Base-by-base conservation (phyloP, 1,284 basidiomycete genomes). In the Moniliophthora roreri region DNA sequence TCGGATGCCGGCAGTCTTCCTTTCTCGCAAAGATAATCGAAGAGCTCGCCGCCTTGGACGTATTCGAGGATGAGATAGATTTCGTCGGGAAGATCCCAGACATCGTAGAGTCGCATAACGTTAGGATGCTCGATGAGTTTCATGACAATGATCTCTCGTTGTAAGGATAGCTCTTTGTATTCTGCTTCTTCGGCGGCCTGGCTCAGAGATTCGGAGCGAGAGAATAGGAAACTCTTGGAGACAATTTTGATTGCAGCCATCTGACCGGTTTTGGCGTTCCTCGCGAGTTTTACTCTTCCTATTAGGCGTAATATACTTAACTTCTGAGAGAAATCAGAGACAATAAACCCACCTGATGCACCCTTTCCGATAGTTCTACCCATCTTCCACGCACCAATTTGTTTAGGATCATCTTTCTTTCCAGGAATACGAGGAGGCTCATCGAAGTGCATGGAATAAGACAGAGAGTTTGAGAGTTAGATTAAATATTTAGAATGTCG, bases 71-170 rank as follows among this genome's bases (percentile, higher is more conserved):
- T 89, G 55, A 99, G 87, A 69, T 84, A 96, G 61, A 98, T 83
- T 59, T 95, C 89, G 48, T 85, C 85, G 3, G 88, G 90, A 0
- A 94, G 97, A 74, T 99, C 95, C 90, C 94, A 98, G 56, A 99
- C 96, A 66, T 99, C 96, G 75, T 95, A 96, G 39, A 99, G 81
- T 49, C 87, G 88, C 78, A 93, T 83, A 58, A 99, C 86, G 70
- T 98, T 98, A 1, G 96, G 95, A 67, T 99, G 96, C 63, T 97
- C 91, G 64, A 99, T 91, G 56, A 99, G 87, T 71, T 98, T 98
- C 96, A 99, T 98, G 69, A 99, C 92, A 62, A 98, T 94, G 57
- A 99, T 98, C 72, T 99, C 97, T 59, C 95, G 85, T 71, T 98
- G 95, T 60, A 98, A 89, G 42, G 89, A 87, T 44, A 93, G 81